phyloP scores from a whole-genome alignment of 305 asterid species.

The Fraxinus floribunda region DNA sequence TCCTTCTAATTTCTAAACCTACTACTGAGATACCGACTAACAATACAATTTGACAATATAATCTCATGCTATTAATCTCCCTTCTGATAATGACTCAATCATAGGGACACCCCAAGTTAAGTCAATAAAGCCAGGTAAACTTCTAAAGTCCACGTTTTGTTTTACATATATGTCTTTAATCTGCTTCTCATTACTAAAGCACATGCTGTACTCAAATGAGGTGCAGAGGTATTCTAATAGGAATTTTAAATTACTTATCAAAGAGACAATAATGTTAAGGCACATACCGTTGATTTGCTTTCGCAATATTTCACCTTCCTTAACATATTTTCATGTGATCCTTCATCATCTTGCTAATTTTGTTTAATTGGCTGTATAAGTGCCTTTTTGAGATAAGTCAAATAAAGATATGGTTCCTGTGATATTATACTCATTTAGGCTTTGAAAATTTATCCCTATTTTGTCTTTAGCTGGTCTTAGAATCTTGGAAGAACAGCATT shows the following conservation, averaged over 20 bases:
- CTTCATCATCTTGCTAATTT: neutral
- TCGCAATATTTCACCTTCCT: neutral
- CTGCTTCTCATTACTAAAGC: neutral
- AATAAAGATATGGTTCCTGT: neutral
- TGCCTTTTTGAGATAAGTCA: neutral
- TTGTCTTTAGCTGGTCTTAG: conserved; percentile 2
- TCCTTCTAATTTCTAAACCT: neutral
- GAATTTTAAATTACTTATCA: neutral
- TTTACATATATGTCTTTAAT: neutral
- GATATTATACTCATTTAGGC: neutral
- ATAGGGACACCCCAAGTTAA: neutral
- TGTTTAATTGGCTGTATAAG: neutral
- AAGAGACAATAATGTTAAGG: neutral
- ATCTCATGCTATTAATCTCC: neutral
- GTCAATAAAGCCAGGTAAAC: neutral
- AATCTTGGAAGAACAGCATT: conserved; percentile 1
- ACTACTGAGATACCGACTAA: neutral
- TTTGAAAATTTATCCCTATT: neutral
- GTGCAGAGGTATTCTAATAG: neutral
- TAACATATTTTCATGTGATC: neutral
- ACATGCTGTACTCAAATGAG: neutral
- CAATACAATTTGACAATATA: neutral
- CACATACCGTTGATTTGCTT: neutral
- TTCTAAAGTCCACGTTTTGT: neutral
- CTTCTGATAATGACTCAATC: neutral